Conservation (phyloP, 768 basidiomycete species). For the Hirschioporus abietinus region DNA sequence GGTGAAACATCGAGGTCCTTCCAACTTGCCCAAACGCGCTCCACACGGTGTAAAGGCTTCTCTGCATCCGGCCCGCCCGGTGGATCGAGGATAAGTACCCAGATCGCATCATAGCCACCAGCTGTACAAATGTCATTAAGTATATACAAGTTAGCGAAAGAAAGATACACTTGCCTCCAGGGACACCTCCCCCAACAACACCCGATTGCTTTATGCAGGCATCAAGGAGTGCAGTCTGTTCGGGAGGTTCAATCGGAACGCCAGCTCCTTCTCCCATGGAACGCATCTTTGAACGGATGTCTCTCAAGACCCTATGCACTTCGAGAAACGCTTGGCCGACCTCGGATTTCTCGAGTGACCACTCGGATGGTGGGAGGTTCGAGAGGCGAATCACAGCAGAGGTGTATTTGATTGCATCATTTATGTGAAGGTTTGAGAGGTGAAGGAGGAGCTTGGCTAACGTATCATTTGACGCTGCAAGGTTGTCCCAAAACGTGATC, state of each 20-base stretch:
- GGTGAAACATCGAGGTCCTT: slow-evolving; percentile 64
- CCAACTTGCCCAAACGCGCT: slow-evolving; percentile 64
- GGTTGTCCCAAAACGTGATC: slow-evolving; percentile 54
- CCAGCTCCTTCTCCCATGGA: slow-evolving; percentile 71
- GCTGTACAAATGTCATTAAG: slow-evolving; percentile 42
- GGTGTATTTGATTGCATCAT: slow-evolving; percentile 45
- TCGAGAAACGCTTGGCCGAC: slow-evolving; percentile 53
- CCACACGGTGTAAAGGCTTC: slow-evolving; percentile 52
- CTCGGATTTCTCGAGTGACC: slow-evolving; percentile 23
- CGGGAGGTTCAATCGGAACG: slow-evolving; percentile 86
- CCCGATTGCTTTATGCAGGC: slow-evolving; percentile 72
- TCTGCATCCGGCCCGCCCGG: slow-evolving; percentile 37
- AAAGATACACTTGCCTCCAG: slow-evolving; percentile 67
- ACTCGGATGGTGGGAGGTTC: slow-evolving; percentile 53
- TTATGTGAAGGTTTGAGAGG: slow-evolving; percentile 44
- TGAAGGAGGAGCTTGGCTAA: slow-evolving; percentile 47
- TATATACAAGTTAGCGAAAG: slow-evolving; percentile 7
- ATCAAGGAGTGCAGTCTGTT: slow-evolving; percentile 83
- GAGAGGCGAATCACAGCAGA: slow-evolving; percentile 60
- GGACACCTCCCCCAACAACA: slow-evolving; percentile 91
- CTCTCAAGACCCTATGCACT: slow-evolving; percentile 55
- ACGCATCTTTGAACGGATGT: slow-evolving; percentile 75
- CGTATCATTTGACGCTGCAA: slow-evolving; percentile 58
- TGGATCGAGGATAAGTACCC: slow-evolving; percentile 79
- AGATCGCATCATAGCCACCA: slow-evolving; percentile 96